Conservation (phyloP, 495 filamentous ascomycete genomes). For the Aspergillus olivimuriae region DNA sequence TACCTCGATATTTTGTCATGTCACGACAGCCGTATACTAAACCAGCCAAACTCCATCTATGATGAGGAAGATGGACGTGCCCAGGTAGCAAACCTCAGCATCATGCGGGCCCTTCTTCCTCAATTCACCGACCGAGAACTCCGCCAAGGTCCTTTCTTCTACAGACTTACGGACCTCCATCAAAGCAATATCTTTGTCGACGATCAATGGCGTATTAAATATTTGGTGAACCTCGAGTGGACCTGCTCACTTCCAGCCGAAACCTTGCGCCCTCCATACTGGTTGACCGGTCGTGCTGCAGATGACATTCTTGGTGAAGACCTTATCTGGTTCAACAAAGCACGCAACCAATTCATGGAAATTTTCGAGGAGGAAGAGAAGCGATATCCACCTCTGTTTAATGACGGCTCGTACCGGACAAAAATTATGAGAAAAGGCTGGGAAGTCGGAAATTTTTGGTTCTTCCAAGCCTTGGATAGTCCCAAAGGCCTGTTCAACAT, state of each 20-base stretch:
- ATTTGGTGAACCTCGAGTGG: slow-evolving; percentile 21
- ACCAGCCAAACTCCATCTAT: slow-evolving; percentile 22
- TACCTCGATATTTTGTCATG: slow-evolving; percentile 20
- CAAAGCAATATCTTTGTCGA: slow-evolving; percentile 34
- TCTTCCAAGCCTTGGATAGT: slow-evolving; percentile 21
- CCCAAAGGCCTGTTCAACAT: slow-evolving; percentile 16
- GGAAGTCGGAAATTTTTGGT: slow-evolving; percentile 18
- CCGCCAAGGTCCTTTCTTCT: slow-evolving; percentile 19
- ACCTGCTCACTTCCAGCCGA: slow-evolving; percentile 20
- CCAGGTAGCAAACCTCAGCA: slow-evolving; percentile 18
- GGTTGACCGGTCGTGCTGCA: slow-evolving; percentile 20
- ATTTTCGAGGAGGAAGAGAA: slow-evolving; percentile 11
- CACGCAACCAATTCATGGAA: slow-evolving; percentile 8
- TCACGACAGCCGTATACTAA: slow-evolving; percentile 23
- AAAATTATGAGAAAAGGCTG: slow-evolving; percentile 15
- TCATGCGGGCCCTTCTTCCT: slow-evolving; percentile 20
- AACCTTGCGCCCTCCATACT: slow-evolving; percentile 22
- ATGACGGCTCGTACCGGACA: slow-evolving; percentile 5
- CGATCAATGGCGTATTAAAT: slow-evolving; percentile 16
- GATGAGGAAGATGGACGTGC: slow-evolving; percentile 19
- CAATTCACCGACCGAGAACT: slow-evolving; percentile 14
- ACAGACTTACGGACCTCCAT: slow-evolving; percentile 21
- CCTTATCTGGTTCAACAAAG: slow-evolving; percentile 4
- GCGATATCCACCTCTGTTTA: not conserved
- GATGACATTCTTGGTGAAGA: slow-evolving; percentile 11